A percentile compares a stretch with the other conserved stretches of the same genome.
Evolutionary conservation across 208 protist genomes (phyloP).

Genomic region (Trichomonas tenax): DNA sequence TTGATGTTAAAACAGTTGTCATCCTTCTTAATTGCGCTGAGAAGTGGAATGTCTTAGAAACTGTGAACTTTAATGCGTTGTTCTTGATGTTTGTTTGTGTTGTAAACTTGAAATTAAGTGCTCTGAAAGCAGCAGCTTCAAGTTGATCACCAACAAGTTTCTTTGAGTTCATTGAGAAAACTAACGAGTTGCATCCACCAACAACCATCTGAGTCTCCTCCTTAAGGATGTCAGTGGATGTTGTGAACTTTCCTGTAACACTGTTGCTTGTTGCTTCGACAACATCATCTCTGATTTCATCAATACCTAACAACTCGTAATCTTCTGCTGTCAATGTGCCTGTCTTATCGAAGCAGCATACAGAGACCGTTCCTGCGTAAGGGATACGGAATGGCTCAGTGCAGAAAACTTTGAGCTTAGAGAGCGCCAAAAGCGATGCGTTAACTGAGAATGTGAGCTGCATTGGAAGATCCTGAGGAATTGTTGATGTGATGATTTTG

Average conservation of each 20-base stretch:
- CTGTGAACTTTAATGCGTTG: neutral
- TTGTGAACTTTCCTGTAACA: neutral
- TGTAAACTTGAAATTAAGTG: neutral
- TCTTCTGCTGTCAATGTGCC: conserved; percentile 87
- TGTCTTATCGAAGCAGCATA: conserved; percentile 99
- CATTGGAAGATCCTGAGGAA: conserved; percentile 98
- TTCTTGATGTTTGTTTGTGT: neutral
- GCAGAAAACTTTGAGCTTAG: conserved; percentile 57
- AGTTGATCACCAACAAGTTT: neutral
- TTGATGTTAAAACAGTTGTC: conserved; percentile 16
- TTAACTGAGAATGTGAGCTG: conserved; percentile 88
- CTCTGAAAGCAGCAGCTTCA: neutral
- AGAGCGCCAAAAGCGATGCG: conserved; percentile 63
- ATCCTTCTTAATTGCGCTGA: conserved; percentile 14
- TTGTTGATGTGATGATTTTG: conserved; percentile 61
- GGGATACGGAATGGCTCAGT: conserved; percentile 98
- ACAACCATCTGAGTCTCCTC: neutral
- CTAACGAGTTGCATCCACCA: neutral
- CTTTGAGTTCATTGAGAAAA: neutral
- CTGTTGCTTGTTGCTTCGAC: neutral
- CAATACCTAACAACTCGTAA: conserved; percentile 63
- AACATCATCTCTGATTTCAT: neutral
- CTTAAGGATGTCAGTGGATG: neutral
- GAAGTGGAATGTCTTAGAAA: neutral
- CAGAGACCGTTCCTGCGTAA: conserved; percentile 84